These are phyloP conservation scores for Physcia stellaris DNA, from an alignment of 495 filamentous ascomycete genomes.

Conservation along the genomic window DNA sequence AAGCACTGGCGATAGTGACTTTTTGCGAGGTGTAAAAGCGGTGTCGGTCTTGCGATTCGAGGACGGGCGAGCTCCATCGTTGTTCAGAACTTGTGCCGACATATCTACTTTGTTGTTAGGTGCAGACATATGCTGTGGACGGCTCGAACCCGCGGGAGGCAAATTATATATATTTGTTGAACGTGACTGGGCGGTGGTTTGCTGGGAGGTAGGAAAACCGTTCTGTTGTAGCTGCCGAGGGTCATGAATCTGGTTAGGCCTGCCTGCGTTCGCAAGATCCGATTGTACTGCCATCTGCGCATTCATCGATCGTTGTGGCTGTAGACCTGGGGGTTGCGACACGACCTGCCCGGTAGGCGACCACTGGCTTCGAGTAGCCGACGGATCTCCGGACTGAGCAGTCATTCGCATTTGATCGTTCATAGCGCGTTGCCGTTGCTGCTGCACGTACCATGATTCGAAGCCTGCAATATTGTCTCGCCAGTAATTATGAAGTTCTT, in stretches of 20 bases:
- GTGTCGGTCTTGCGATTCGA: too few relatives aligned
- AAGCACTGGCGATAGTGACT: too few relatives aligned
- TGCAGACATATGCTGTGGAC: too few relatives aligned
- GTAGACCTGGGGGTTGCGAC: slow-evolving; percentile 23
- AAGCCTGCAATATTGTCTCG: slow-evolving; percentile 59
- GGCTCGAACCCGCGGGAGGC: too few relatives aligned
- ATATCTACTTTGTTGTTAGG: too few relatives aligned
- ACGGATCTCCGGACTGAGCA: slow-evolving; percentile 14
- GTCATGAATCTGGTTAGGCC: slow-evolving; percentile 19
- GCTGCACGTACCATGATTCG: slow-evolving; percentile 60
- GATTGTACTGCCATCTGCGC: too few relatives aligned
- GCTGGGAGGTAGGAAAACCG: neutral
- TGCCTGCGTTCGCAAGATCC: too few relatives aligned
- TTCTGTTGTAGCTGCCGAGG: slow-evolving; percentile 2
- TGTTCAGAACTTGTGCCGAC: too few relatives aligned
- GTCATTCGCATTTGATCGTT: slow-evolving; percentile 10
- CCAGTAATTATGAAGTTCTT: slow-evolving; percentile 59
- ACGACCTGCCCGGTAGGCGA: slow-evolving; percentile 32
- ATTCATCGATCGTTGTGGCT: slow-evolving; percentile 29
- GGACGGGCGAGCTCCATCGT: too few relatives aligned
- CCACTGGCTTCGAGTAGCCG: slow-evolving; percentile 13
- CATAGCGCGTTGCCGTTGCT: slow-evolving; percentile 33
- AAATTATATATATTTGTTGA: too few relatives aligned
- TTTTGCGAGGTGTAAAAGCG: too few relatives aligned
- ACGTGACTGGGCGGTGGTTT: too few relatives aligned